Percentiles rank a stretch among this genome's conserved stretches.
Conservation (phyloP, 75 land plant genomes). For the Sequoia sempervirens region DNA sequence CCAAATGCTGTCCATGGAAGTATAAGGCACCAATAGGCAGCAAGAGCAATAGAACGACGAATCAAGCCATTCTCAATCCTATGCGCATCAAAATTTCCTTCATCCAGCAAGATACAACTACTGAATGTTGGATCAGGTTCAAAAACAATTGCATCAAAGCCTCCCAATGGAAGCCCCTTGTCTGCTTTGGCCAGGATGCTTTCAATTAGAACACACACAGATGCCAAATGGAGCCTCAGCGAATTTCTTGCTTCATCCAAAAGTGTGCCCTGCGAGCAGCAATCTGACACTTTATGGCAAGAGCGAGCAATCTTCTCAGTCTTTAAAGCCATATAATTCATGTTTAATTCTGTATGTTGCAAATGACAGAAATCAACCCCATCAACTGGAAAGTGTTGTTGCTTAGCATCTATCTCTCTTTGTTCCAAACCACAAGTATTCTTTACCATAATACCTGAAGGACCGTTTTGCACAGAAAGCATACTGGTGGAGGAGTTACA, state of each 20-base stretch:
- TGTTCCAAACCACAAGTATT: neutral
- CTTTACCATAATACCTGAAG: neutral
- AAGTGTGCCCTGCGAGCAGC: conserved; percentile 17
- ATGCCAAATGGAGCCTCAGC: conserved; percentile 34
- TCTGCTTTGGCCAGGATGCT: conserved; percentile 8
- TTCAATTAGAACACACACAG: conserved; percentile 25
- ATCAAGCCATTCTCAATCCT: conserved; percentile 28
- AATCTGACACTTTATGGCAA: conserved; percentile 15
- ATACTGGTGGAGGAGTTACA: neutral
- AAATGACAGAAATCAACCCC: neutral
- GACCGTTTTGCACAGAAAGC: conserved; percentile 1
- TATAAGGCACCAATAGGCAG: conserved; percentile 18
- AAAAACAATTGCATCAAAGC: conserved; percentile 29
- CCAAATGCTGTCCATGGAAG: conserved; percentile 22
- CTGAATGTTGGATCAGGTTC: neutral
- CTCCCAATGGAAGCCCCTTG: conserved; percentile 21
- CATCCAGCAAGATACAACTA: conserved; percentile 2
- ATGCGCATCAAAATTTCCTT: conserved; percentile 2
- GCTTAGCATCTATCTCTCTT: neutral
- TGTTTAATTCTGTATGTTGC: neutral
- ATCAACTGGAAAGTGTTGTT: neutral
- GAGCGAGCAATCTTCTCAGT: neutral
- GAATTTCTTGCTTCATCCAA: conserved; percentile 13
- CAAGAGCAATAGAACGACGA: conserved; percentile 25
- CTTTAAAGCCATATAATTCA: conserved; percentile 5